Conservation (phyloP, 163 green algal species). For the Volvox carteri region DNA sequence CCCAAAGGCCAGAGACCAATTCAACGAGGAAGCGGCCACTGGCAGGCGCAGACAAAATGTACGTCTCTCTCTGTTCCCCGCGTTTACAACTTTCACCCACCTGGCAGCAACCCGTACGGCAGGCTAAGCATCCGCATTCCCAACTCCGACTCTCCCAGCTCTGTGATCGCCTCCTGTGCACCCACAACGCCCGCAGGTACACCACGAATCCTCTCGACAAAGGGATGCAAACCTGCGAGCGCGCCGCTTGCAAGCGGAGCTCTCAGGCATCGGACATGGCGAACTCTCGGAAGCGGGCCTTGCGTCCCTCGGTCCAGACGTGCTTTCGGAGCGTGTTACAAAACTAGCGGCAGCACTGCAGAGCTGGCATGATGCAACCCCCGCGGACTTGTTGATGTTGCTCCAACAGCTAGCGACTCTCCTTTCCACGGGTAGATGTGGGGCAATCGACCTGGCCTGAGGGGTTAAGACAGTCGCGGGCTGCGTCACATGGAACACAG, state of each 20-base stretch:
- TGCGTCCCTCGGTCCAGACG: constrained; percentile 11
- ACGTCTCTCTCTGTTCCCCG: too few species aligned
- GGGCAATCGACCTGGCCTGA: not conserved
- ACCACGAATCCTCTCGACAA: constrained; percentile 35
- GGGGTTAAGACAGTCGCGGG: too few species aligned
- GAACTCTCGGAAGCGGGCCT: not conserved
- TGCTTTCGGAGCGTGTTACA: constrained; percentile 2
- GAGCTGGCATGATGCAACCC: not conserved
- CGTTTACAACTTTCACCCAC: too few species aligned
- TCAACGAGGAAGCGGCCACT: constrained; percentile 25
- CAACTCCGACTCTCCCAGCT: too few species aligned
- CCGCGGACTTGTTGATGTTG: not conserved
- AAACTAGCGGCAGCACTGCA: not conserved
- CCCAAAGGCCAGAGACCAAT: constrained; percentile 18
- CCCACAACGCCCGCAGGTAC: constrained; percentile 26
- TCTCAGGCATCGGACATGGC: not conserved
- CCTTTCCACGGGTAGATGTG: constrained; percentile 34
- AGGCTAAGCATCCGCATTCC: too few species aligned
- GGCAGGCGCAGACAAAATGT: constrained; percentile 43
- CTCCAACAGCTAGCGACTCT: constrained; percentile 39
- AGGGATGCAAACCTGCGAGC: constrained; percentile 33
- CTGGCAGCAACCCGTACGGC: too few species aligned
- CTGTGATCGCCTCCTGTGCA: too few species aligned
- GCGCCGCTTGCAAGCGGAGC: constrained; percentile 32
- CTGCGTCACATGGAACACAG: too few species aligned